Evolutionary conservation across 116 monocot species (phyloP), one percentile per base, ranked within the genome.

Genomic region (Iris pallida): DNA sequence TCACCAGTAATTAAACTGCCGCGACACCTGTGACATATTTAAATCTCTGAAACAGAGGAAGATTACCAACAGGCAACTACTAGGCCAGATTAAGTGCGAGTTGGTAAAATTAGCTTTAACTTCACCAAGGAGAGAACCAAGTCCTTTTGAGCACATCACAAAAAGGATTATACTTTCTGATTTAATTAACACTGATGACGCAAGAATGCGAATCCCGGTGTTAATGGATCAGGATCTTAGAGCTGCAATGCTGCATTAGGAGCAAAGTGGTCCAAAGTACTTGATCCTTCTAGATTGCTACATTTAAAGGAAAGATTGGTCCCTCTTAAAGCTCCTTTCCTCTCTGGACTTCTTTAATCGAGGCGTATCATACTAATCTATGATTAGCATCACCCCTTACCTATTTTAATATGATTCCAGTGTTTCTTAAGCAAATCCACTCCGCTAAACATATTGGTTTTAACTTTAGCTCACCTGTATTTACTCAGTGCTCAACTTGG

Each of bases 301-400:
- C 13, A 16, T 2, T 46, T 18, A 20, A 18, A 17, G 13, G 4
- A 58, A n/a, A 14, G 53, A 17, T 64, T 65, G 57, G 40, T 57
- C 45, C 55, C 54, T 47, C 40, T 19, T 16, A 73, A 65, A 64
- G 65, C 15, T 64, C 55, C 73, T 56, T 56, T 73, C 65, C 73
- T 56, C 65, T 65, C 47, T 47, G 43, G 44, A 42, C 5, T 42
- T 51, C 42, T 53, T 72, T 61, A 45, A 48, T 9, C 7, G 45
- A 56, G 56, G 19, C 20, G 45, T 64, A 55, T 72, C 45, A 18
- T 16, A 57, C 65, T 64, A 45, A 65, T 64, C 55, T 64, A 64
- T 65, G 64, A 46, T 64, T 73, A 64, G 0, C 11, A 53, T 53
- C 18, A 4, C 46, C 30, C 59, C 47, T 30, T 49, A 40, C 54